A percentile compares a stretch with the other conserved stretches of the same genome.
These are phyloP conservation scores for Ustilago xerochloae DNA, from an alignment of 1,284 basidiomycete genomes.

Conservation along the genomic window DNA sequence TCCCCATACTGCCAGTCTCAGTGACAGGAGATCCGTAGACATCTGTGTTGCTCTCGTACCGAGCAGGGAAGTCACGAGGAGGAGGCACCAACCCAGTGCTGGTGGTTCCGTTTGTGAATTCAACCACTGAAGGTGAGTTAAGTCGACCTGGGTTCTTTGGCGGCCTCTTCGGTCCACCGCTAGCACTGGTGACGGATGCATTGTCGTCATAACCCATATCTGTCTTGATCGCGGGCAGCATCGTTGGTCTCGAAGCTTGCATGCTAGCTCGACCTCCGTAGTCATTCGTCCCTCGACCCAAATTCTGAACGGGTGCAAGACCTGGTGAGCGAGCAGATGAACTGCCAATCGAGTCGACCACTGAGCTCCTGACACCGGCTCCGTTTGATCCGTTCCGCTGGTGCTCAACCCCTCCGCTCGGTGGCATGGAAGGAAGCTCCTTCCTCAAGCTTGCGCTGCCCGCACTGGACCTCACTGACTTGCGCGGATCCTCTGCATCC, in stretches of 20 bases:
- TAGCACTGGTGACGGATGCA: too few relatives aligned
- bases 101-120: slow-evolving; percentile 9
- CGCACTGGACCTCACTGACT: slow-evolving; percentile 20
- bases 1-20: slow-evolving; percentile 12
- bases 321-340: slow-evolving; percentile 10
- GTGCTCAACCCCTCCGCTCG: slow-evolving; percentile 7
- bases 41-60: not conserved
- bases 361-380: slow-evolving; percentile 17
- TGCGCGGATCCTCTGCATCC: slow-evolving; percentile 11
- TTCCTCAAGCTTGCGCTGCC: slow-evolving; percentile 28
- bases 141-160: slow-evolving; percentile 43
- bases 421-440: slow-evolving; percentile 40
- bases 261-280: slow-evolving; percentile 21
- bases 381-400: slow-evolving; percentile 13
- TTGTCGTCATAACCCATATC: slow-evolving; percentile 9
- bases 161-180: slow-evolving; percentile 25
- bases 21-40: slow-evolving; percentile 9
- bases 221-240: slow-evolving; percentile 1
- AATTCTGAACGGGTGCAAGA: slow-evolving; percentile 2
- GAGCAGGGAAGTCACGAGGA: slow-evolving; percentile 29
- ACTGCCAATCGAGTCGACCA: slow-evolving; percentile 13
- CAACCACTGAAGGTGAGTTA: slow-evolving; percentile 20
- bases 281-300: not conserved
- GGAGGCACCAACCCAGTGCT: not conserved
- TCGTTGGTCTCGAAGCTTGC: slow-evolving; percentile 15